These are phyloP conservation scores for Cruciata laevipes DNA, from an alignment of 257 asterid genomes.

Conservation along the genomic window DNA sequence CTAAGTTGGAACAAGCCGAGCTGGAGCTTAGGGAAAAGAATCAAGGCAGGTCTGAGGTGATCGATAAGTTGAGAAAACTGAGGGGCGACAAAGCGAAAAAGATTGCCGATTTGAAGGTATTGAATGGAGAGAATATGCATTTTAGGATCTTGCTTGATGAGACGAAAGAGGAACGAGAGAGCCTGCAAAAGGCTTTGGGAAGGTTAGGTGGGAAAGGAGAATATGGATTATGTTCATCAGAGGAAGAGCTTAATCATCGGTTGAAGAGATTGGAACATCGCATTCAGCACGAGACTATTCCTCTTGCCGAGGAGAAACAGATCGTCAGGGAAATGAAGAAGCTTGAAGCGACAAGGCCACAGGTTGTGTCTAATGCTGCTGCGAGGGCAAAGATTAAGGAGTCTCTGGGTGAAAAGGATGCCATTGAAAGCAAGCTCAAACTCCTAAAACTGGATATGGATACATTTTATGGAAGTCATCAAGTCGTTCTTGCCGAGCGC, in stretches of 20 bases:
- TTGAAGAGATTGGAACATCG: constrained; percentile 71
- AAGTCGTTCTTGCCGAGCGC: constrained; percentile 51
- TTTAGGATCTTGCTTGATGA: constrained; percentile 53
- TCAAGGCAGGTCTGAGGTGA: constrained; percentile 49
- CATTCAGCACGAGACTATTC: constrained; percentile 88
- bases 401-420: constrained; percentile 71
- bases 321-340: constrained; percentile 79
- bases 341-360: constrained; percentile 65
- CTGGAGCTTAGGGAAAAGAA: constrained; percentile 60
- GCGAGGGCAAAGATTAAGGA: constrained; percentile 68
- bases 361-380: constrained; percentile 66
- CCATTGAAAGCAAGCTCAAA: constrained; percentile 79
- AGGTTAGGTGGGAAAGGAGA: constrained; percentile 56
- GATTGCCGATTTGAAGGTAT: constrained; percentile 39
- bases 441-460: constrained; percentile 69
- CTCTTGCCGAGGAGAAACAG: constrained; percentile 85
- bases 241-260: constrained; percentile 66
- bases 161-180: constrained; percentile 70
- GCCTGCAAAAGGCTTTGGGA: constrained; percentile 69
- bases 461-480: constrained; percentile 68
- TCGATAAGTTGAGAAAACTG: constrained; percentile 53
- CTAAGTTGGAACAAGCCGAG: constrained; percentile 59
- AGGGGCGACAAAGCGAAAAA: constrained; percentile 59
- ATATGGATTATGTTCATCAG: constrained; percentile 63
- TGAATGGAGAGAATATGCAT: constrained; percentile 52